Conservation (phyloP, 1,284 basidiomycete genomes). For the Rhodotorula sp. region DNA sequence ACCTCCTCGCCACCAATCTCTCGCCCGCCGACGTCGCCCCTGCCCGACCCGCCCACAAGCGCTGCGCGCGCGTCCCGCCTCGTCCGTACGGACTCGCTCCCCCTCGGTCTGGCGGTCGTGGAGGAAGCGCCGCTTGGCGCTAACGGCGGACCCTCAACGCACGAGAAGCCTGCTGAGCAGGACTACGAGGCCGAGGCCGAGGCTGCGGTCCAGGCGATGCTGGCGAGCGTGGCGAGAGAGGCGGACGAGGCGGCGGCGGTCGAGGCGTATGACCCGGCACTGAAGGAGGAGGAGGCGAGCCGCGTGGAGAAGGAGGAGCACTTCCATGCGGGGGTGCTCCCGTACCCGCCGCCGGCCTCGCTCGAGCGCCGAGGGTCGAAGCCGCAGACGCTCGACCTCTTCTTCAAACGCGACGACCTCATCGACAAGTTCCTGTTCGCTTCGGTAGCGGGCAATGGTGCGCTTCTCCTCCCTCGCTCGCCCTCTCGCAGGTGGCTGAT, state of each 20-base stretch:
- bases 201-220: not conserved
- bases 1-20: slow-evolving; percentile 3
- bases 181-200: not conserved
- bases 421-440: slow-evolving; percentile 50
- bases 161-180: not conserved
- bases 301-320: not conserved
- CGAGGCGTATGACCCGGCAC: not conserved
- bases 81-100: not conserved
- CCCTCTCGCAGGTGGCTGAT: not conserved
- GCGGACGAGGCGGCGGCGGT: not conserved
- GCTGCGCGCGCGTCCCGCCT: not conserved
- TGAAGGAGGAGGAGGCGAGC: not conserved
- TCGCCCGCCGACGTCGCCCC: not conserved
- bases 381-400: slow-evolving; percentile 41
- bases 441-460: slow-evolving; percentile 48
- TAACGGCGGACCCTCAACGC: not conserved
- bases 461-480: not conserved
- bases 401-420: slow-evolving; percentile 44
- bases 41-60: not conserved
- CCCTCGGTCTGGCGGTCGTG: slow-evolving; percentile 19
- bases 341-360: not conserved
- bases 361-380: slow-evolving; percentile 3
- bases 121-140: slow-evolving; percentile 20
- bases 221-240: not conserved
- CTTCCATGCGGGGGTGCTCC: not conserved